Conservation (phyloP, 768 basidiomycete species). For the Pisolithus microcarpus region DNA sequence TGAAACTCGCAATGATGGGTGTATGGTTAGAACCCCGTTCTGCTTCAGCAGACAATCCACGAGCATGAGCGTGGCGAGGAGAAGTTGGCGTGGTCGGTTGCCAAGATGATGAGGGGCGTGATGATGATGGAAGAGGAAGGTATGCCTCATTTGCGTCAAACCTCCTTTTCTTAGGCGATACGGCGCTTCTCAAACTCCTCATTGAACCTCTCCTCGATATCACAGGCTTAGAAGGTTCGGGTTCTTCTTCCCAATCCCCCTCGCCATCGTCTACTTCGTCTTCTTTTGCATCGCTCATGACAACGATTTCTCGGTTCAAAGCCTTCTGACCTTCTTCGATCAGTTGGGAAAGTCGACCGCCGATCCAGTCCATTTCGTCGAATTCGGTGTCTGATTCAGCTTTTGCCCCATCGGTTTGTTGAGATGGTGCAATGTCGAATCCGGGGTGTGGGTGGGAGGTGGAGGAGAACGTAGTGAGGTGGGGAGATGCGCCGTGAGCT, state of each 20-base stretch:
- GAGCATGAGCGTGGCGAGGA: conserved; percentile 9
- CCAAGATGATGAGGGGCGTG: no score
- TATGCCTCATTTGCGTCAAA: no score
- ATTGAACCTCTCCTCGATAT: conserved; percentile 23
- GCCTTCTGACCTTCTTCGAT: conserved; percentile 79
- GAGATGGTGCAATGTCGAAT: conserved; percentile 33
- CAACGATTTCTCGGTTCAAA: conserved; percentile 68
- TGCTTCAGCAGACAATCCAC: conserved; percentile 32
- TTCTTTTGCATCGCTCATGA: conserved; percentile 65
- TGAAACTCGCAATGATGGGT: conserved; percentile 18
- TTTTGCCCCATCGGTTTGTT: conserved; percentile 20
- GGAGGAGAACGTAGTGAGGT: neutral
- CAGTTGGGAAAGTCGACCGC: conserved; percentile 56
- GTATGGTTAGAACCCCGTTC: conserved; percentile 12
- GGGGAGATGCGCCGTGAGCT: conserved; percentile 20
- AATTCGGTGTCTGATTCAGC: conserved; percentile 33
- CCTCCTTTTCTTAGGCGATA: no score
- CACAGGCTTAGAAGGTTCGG: conserved; percentile 6
- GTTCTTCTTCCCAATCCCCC: conserved; percentile 71
- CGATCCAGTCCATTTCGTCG: conserved; percentile 76
- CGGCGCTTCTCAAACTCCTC: conserved; percentile 17
- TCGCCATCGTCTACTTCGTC: conserved; percentile 74
- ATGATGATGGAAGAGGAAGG: no score
- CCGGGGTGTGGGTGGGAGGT: conserved; percentile 33
- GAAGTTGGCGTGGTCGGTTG: conserved; percentile 12